Evolutionary conservation across 768 basidiomycete genomes (phyloP).

Genomic region (Rhodotorula kratochvilovae): DNA sequence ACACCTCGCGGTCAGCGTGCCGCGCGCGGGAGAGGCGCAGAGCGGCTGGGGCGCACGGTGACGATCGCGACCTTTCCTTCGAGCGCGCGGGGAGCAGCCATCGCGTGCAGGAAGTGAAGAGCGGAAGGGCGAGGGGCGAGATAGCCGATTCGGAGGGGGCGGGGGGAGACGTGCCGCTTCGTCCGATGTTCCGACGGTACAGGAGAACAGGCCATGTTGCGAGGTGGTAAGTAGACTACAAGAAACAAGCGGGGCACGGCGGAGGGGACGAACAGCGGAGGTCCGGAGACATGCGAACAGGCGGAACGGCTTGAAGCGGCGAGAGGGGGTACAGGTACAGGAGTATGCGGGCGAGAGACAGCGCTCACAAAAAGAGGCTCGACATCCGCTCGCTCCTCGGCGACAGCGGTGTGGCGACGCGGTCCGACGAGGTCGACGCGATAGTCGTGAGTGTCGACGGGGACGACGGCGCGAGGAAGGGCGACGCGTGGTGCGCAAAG

Average conservation of each 20-base stretch:
- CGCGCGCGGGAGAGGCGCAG: not conserved
- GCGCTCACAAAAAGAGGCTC: not conserved
- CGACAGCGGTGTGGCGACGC: not conserved
- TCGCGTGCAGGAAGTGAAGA: not conserved
- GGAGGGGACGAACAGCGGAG: not conserved
- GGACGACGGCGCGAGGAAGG: not conserved
- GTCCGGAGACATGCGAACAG: not conserved
- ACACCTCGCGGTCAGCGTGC: not conserved
- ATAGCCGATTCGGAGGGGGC: not conserved
- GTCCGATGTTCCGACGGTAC: not conserved
- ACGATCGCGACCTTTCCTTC: constrained; percentile 9
- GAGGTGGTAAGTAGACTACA: not conserved
- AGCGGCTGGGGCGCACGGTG: not conserved
- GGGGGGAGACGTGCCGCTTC: not conserved
- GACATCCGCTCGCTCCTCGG: not conserved
- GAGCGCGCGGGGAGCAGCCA: not conserved
- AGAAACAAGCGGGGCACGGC: not conserved
- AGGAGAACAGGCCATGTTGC: not conserved
- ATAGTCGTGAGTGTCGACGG: not conserved
- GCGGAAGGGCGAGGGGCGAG: not conserved
- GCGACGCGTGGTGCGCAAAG: not conserved
- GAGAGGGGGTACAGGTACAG: not conserved
- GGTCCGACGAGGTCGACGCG: not conserved
- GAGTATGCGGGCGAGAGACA: not conserved
- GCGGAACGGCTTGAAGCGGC: not conserved